Percentiles rank a stretch among this genome's conserved stretches.
phyloP scores from a whole-genome alignment of 306 rosid genomes.

The Sicyos edulis region DNA sequence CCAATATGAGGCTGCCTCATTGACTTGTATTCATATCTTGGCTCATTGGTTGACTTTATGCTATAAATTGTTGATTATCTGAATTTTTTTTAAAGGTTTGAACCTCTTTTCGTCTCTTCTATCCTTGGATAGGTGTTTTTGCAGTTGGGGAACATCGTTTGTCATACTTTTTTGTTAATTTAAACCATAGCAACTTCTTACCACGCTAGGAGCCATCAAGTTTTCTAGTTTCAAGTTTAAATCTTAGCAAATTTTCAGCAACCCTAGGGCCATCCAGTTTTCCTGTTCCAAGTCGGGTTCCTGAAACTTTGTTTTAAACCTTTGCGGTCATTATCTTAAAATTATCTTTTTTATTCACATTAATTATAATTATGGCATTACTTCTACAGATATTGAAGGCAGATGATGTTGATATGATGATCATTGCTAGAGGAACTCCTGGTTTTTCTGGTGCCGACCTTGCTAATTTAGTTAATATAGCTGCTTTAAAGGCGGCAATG shows the following conservation, averaged over 20 bases:
- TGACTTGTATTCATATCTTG: neutral
- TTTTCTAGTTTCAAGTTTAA: neutral
- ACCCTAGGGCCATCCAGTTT: too few relatives aligned
- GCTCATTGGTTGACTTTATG: neutral
- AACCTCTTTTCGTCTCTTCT: neutral
- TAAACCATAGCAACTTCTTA: neutral
- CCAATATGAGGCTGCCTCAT: neutral
- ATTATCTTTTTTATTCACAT: neutral
- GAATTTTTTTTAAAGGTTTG: neutral
- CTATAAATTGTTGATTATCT: neutral
- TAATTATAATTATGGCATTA: conserved; percentile 5
- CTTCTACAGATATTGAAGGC: conserved; percentile 60
- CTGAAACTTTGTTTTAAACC: too few relatives aligned
- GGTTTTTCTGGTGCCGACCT: conserved; percentile 93
- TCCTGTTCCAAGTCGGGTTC: too few relatives aligned
- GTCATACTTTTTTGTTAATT: neutral
- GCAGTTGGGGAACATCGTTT: neutral
- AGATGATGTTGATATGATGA: conserved; percentile 73
- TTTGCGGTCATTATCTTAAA: too few relatives aligned
- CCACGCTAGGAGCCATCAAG: neutral
- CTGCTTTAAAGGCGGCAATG: conserved; percentile 91
- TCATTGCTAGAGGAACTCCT: conserved; percentile 79
- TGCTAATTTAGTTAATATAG: conserved; percentile 78
- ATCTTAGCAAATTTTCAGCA: too few relatives aligned
- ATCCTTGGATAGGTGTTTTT: neutral